Percentiles rank a stretch among this genome's conserved stretches.
Conservation (phyloP, 305 asterid genomes). For the Fraxinus dipetala region DNA sequence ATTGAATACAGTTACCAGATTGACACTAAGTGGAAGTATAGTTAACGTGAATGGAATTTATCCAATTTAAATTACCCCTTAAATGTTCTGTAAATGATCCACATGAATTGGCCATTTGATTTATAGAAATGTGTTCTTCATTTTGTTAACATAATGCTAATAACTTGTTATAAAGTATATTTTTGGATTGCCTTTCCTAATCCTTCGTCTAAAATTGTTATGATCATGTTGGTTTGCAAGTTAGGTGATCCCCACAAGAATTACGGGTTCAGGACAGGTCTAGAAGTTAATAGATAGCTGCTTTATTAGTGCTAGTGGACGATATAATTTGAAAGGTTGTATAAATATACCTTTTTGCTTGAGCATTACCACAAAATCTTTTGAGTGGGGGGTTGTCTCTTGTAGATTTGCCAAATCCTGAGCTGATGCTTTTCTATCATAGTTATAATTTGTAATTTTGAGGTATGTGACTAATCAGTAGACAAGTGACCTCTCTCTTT, state of each 20-base stretch:
- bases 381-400: background rate
- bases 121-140: background rate
- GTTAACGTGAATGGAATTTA: background rate
- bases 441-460: background rate
- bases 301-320: background rate
- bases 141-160: background rate
- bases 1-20: background rate
- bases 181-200: background rate
- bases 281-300: background rate
- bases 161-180: background rate
- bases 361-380: background rate
- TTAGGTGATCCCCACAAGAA: background rate
- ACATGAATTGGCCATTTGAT: background rate
- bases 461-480: background rate
- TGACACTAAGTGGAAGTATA: background rate
- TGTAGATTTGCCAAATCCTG: background rate
- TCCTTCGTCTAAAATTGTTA: background rate
- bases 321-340: background rate
- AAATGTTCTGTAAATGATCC: background rate
- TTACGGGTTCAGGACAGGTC: background rate
- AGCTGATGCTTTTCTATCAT: background rate
- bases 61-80: conserved; percentile 3
- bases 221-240: background rate
- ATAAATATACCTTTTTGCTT: background rate
- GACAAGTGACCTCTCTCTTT: background rate